A percentile compares a stretch with the other conserved stretches of the same genome.
These are phyloP conservation scores for Uronychia binucleata DNA, from an alignment of 73 alveolate genomes.

Conservation along the genomic window DNA sequence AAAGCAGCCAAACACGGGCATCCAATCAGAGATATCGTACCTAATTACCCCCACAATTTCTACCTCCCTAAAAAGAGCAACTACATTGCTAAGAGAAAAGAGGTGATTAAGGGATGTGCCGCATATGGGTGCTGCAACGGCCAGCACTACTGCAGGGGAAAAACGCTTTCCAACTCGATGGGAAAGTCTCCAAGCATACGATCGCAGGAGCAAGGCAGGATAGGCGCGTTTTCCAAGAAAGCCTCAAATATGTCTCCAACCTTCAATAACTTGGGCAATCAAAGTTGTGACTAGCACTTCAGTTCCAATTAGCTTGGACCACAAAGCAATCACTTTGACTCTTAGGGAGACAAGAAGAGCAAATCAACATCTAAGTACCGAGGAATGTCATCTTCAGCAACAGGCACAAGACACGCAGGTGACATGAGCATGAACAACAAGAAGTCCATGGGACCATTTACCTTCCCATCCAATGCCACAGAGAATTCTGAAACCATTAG, in stretches of 20 bases:
- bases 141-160: background rate
- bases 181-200: background rate
- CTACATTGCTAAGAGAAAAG: background rate
- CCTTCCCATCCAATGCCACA: background rate
- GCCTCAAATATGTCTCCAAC: background rate
- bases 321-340: background rate
- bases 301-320: background rate
- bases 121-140: background rate
- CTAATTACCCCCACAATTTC: constrained; percentile 26
- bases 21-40: constrained; percentile 39
- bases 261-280: background rate
- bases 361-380: background rate
- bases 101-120: background rate
- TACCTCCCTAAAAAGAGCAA: constrained; percentile 45
- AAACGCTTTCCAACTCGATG: background rate
- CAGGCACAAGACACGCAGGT: background rate
- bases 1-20: constrained; percentile 19
- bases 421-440: background rate
- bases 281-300: background rate
- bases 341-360: background rate
- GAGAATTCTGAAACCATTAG: background rate
- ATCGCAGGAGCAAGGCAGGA: too few species aligned
- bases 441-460: background rate
- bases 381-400: background rate
- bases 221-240: background rate